A percentile compares a stretch with the other conserved stretches of the same genome.
Evolutionary conservation across 2,329 filamentous ascomycete genomes (phyloP).

Genomic region (Acrodontium crateriforme): DNA sequence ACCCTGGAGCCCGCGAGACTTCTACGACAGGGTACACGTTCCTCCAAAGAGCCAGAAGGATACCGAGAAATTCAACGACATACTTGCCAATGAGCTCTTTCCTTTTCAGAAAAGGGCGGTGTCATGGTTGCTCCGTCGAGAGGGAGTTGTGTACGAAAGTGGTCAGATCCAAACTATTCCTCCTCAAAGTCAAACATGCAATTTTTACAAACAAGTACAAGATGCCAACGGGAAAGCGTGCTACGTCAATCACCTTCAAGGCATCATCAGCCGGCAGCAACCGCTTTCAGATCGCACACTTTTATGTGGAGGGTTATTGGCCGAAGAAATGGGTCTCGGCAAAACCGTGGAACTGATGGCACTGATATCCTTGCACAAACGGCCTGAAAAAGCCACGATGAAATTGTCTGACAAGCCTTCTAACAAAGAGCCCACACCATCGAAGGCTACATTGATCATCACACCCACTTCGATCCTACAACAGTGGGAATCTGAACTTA

Average conservation of each 20-base stretch:
- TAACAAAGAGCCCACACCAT: slow-evolving; percentile 33
- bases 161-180: slow-evolving; percentile 1
- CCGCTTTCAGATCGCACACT: slow-evolving; percentile 30
- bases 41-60: slow-evolving; percentile 32
- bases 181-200: background rate
- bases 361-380: slow-evolving; percentile 51
- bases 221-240: slow-evolving; percentile 36
- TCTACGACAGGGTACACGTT: slow-evolving; percentile 56
- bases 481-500: slow-evolving; percentile 50
- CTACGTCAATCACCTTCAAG: slow-evolving; percentile 50
- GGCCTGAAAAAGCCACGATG: slow-evolving; percentile 11
- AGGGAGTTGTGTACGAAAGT: slow-evolving; percentile 41
- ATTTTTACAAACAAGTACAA: slow-evolving; percentile 11
- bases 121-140: slow-evolving; percentile 54
- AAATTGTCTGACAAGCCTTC: slow-evolving; percentile 24
- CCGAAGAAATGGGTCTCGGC: slow-evolving; percentile 73
- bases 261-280: slow-evolving; percentile 31
- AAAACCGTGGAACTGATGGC: slow-evolving; percentile 67
- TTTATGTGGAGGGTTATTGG: slow-evolving; percentile 49
- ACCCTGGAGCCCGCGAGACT: slow-evolving; percentile 39
- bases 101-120: slow-evolving; percentile 61
- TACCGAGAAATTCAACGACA: slow-evolving; percentile 5
- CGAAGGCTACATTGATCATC: slow-evolving; percentile 47
- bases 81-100: slow-evolving; percentile 36
- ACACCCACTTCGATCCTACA: slow-evolving; percentile 47